phyloP scores from a whole-genome alignment of 2,329 filamentous ascomycete species.

The Fusarium xyrophilum region DNA sequence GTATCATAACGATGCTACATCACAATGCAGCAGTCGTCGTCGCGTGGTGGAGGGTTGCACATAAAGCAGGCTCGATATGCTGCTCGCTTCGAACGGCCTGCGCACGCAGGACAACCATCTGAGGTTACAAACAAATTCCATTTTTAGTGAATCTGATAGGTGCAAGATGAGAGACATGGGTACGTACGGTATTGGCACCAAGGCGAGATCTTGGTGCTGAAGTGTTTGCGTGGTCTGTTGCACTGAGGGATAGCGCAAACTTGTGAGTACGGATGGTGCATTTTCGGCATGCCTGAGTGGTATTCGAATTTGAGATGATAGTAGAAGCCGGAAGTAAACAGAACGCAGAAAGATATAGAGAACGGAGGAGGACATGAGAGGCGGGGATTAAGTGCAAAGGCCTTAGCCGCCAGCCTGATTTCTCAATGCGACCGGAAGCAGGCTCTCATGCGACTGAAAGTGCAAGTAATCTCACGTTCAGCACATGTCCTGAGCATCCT shows the following conservation, averaged over 20 bases:
- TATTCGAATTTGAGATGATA: rapidly evolving
- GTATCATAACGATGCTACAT: not conserved
- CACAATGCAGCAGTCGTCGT: not conserved
- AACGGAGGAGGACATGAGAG: not conserved
- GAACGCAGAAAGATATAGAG: not conserved
- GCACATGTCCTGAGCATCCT: rapidly evolving
- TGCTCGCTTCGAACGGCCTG: not conserved
- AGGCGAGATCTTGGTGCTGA: not conserved
- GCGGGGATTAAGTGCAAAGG: not conserved
- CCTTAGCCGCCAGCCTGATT: not conserved
- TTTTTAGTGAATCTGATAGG: not conserved
- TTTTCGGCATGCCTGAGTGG: rapidly evolving
- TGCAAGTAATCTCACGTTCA: not conserved
- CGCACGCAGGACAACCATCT: not conserved
- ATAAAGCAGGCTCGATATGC: not conserved
- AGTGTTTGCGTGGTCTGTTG: not conserved
- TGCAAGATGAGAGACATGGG: too few relatives aligned
- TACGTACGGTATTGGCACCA: not conserved
- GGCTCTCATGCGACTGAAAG: not conserved
- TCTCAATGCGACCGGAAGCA: not conserved
- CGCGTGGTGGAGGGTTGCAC: not conserved
- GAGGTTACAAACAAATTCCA: not conserved
- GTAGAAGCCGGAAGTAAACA: rapidly evolving
- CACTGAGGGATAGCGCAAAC: not conserved
- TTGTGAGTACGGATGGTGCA: not conserved